Evolutionary conservation across 495 filamentous ascomycete species (phyloP), one percentile per base, ranked within the genome.

Genomic region (Hypoxylon lienhwacheense): DNA sequence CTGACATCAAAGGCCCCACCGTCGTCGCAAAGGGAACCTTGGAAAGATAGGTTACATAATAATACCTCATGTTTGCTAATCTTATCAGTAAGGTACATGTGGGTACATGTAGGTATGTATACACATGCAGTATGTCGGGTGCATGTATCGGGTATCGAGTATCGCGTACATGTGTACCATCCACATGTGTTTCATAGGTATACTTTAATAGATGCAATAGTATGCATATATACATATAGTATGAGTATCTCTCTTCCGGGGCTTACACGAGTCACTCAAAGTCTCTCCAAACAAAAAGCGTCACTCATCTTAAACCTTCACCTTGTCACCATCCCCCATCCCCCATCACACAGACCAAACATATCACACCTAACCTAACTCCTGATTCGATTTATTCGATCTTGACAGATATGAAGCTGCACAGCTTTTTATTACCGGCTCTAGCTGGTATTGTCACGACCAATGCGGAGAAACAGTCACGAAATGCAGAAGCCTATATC

Each of bases 381-480:
- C 49, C 36, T 16, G 46, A 45, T 29, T 10, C 21, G 33, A 43
- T n/a, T n/a, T n/a, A n/a, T n/a, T n/a, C n/a, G 26, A 47, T 12
- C 32, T 48, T 44, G 37, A 45, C 52, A 54, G 35, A n/a, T n/a
- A 67, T 67, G 65, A 67, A 61, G 65, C 62, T 65, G 4, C 47
- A 63, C 11, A 63, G 69, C 66, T 69, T 73, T 55, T 51, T 74
- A 51, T 16, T 74, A 22, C 66, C 72, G 42, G 62, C 65, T 14
- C 47, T 72, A 4, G 61, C 64, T 46, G 65, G 70, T 47, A 63
- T 67, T 49, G 65, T 64, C 42, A 58, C 58, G 37, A 65, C 70
- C 22, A 52, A 35, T 14, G 40, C 47, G 17, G 53, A 61, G 20
- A 36, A 63, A 4, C 33, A 66, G 21, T 35, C 42, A 12, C 53